Percentiles rank a stretch among this genome's conserved stretches.
These are phyloP conservation scores for Solanum clarkiae DNA, from an alignment of 257 asterid species.

Conservation along the genomic window DNA sequence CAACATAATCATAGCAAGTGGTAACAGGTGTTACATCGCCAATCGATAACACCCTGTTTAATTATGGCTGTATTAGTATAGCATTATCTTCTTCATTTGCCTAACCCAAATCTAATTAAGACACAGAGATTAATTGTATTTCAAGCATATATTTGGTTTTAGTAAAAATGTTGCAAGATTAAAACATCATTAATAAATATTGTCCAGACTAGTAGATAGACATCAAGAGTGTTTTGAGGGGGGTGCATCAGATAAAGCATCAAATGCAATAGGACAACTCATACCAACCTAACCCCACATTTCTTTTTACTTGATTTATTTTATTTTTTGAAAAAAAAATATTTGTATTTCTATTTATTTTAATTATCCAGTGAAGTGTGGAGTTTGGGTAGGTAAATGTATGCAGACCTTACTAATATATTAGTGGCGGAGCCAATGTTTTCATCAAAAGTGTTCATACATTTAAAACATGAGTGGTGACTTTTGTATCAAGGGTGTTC, in stretches of 20 bases:
- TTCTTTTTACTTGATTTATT: neutral
- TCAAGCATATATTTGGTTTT: neutral
- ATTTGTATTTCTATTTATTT: neutral
- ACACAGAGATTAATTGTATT: neutral
- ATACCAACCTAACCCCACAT: constrained; percentile 28
- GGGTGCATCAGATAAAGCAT: neutral
- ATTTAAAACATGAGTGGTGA: too few relatives aligned
- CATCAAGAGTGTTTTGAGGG: neutral
- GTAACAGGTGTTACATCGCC: neutral
- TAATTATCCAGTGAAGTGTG: too few relatives aligned
- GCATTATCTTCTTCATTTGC: neutral
- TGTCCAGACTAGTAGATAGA: constrained; percentile 9
- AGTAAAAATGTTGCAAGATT: neutral
- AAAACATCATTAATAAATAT: neutral
- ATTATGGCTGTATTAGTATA: neutral
- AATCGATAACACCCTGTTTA: neutral
- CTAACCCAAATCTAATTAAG: neutral
- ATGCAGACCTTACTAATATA: too few relatives aligned
- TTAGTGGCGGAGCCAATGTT: too few relatives aligned
- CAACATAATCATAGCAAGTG: neutral
- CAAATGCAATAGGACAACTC: constrained; percentile 15
- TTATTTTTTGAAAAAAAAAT: neutral
- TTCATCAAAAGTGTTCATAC: too few relatives aligned
- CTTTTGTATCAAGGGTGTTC: too few relatives aligned
- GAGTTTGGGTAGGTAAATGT: too few relatives aligned